Percentiles rank a stretch among this genome's conserved stretches.
phyloP scores from a whole-genome alignment of 352 stramenopile species.

The Thalassiosira ordinaria region DNA sequence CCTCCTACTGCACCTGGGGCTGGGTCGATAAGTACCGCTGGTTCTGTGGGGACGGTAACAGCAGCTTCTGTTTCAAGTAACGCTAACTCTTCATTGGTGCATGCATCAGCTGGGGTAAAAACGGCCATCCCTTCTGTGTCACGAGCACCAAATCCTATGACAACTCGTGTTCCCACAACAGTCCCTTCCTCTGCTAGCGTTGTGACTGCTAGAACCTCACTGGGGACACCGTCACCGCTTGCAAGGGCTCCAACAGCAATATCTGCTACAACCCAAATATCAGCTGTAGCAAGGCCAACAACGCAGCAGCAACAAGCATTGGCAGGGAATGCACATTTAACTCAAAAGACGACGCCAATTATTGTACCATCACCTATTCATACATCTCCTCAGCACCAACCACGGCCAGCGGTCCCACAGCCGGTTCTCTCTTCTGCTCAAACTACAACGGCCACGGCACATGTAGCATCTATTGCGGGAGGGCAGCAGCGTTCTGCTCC shows the following conservation, averaged over 20 bases:
- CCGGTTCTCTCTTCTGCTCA: neutral
- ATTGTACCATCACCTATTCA: neutral
- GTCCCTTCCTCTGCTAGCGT: neutral
- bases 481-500: neutral
- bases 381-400: neutral
- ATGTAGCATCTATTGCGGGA: neutral
- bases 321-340: neutral
- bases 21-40: neutral
- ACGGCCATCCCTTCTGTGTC: neutral
- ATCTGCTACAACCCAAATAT: neutral
- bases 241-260: neutral
- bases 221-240: neutral
- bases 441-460: neutral
- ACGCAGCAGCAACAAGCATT: conserved; percentile 1
- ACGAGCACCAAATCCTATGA: neutral
- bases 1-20: conserved; percentile 24
- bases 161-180: neutral
- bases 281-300: neutral
- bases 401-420: neutral
- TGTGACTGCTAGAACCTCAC: neutral
- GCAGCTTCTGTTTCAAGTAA: neutral
- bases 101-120: neutral
- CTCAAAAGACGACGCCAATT: neutral
- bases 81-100: neutral
- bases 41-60: neutral